Evolutionary conservation across 768 basidiomycete genomes (phyloP), one percentile per base, ranked within the genome.

Genomic region (Mycena venus): DNA sequence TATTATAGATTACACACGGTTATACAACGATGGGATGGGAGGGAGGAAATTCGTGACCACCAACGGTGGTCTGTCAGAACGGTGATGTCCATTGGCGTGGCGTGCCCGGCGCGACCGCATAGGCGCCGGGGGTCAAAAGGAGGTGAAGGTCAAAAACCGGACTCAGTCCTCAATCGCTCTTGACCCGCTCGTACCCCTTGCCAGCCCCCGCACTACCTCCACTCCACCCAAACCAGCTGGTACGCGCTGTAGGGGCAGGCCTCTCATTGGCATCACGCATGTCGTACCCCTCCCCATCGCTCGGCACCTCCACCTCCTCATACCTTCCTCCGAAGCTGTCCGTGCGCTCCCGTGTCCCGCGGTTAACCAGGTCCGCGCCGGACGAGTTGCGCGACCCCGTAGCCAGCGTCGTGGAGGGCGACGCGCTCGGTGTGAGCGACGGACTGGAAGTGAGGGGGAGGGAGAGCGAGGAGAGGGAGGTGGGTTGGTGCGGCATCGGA

Each of bases 301-400:
- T 92, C 49, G 90, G 90, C n/a, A 92, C 90, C 72, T 92, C 91
- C 2, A 91, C 88, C 83, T 95, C 92, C 76, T 94, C 94, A 74
- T 92, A 68, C 67, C 80, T 21, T 23, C 72, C 70, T 4, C 56
- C 53, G 79, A 85, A 19, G 84, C 84, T 76, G 68, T 76, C 75
- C 14, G 85, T 83, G 55, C 91, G 86, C 78, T 88, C 88, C 47
- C 90, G 85, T 8, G 87, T 59, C 15, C 32, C 36, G 5, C 73
- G 58, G 19, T 74, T 58, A 12, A 65, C 29, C 40, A 76, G 68
- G 19, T 76, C 68, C 68, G 62, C 61, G 23, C 68, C 73, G 23
- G 89, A 89, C 53, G 89, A 84, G 29, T 74, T 77, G 34, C 85
- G 81, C 38, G 86, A 86, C 49, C 49, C 49, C n/a, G n/a, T n/a